Conservation (phyloP, 331 rosid genomes). For the Malus hybrid region DNA sequence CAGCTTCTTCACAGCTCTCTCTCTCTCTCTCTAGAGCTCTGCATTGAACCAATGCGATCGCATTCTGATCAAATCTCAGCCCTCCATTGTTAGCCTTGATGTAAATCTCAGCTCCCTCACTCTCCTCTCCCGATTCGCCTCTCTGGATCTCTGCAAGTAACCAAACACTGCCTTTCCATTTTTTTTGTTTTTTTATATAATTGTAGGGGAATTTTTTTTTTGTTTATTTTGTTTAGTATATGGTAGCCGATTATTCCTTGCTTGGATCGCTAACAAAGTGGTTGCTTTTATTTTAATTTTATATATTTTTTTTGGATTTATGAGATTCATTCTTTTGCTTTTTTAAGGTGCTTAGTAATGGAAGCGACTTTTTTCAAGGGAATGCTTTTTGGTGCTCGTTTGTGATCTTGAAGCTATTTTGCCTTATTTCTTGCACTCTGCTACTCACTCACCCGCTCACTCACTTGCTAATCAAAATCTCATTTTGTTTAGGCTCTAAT, state of each 20-base stretch:
- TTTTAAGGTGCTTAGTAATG: background rate
- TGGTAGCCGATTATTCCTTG: conserved; percentile 45
- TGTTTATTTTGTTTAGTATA: conserved; percentile 2
- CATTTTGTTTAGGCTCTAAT: background rate
- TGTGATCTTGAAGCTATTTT: conserved; percentile 26
- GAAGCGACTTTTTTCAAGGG: background rate
- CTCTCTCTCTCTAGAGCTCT: conserved; percentile 1
- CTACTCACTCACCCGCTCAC: background rate
- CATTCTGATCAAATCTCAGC: conserved; percentile 26
- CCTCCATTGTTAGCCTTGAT: conserved; percentile 9
- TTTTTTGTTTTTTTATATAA: background rate
- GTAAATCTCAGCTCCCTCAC: conserved; percentile 24
- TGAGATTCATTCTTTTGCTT: conserved; percentile 1
- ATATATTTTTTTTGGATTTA: background rate
- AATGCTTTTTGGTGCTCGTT: conserved; percentile 4
- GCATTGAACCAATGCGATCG: conserved; percentile 19
- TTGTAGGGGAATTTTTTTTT: background rate
- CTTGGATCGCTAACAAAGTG: conserved; percentile 41
- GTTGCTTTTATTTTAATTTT: conserved; percentile 14
- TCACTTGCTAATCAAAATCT: background rate
- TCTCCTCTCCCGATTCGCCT: conserved; percentile 14
- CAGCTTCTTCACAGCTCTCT: background rate
- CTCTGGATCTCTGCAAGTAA: conserved; percentile 15
- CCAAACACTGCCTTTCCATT: background rate
- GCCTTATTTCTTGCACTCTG: conserved; percentile 4